A percentile compares a stretch with the other conserved stretches of the same genome.
Conservation (phyloP, 1,139 yeast genomes). For the Pichia sp. region DNA sequence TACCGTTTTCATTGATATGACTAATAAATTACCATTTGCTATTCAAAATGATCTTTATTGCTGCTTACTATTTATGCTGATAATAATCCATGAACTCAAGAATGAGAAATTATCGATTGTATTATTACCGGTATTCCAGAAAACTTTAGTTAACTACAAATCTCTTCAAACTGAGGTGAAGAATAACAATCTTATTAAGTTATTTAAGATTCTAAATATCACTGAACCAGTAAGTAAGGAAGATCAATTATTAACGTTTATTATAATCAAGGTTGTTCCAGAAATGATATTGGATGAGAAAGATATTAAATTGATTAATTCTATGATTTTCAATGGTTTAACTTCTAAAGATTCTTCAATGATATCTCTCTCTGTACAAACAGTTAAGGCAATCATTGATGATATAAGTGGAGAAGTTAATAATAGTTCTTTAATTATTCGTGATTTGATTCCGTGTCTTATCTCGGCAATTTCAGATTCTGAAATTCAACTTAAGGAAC, state of each 20-base stretch:
- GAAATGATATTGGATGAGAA: conserved; percentile 29
- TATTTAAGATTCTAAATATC: conserved; percentile 33
- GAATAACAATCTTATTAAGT: conserved; percentile 30
- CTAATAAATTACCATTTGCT: conserved; percentile 54
- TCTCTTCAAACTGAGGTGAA: conserved; percentile 14
- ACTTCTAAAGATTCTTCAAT: conserved; percentile 30
- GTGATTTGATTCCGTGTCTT: conserved; percentile 35
- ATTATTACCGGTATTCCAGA: conserved; percentile 51
- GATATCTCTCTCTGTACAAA: conserved; percentile 43
- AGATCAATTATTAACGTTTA: conserved; percentile 50
- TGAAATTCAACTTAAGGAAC: conserved; percentile 23
- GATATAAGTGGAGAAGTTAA: conserved; percentile 13
- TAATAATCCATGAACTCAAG: conserved; percentile 46
- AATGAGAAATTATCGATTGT: conserved; percentile 39
- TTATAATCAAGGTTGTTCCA: conserved; percentile 51
- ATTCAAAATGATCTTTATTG: conserved; percentile 65
- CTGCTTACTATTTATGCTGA: conserved; percentile 58
- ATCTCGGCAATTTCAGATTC: conserved; percentile 24
- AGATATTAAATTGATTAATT: conserved; percentile 32
- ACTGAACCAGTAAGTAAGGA: conserved; percentile 20
- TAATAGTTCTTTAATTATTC: conserved; percentile 19
- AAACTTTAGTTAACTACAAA: conserved; percentile 13
- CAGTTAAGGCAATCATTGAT: conserved; percentile 48
- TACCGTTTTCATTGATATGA: conserved; percentile 53
- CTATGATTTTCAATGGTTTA: conserved; percentile 34